Conservation (phyloP, 768 basidiomycete genomes). For the Mycena metata region DNA sequence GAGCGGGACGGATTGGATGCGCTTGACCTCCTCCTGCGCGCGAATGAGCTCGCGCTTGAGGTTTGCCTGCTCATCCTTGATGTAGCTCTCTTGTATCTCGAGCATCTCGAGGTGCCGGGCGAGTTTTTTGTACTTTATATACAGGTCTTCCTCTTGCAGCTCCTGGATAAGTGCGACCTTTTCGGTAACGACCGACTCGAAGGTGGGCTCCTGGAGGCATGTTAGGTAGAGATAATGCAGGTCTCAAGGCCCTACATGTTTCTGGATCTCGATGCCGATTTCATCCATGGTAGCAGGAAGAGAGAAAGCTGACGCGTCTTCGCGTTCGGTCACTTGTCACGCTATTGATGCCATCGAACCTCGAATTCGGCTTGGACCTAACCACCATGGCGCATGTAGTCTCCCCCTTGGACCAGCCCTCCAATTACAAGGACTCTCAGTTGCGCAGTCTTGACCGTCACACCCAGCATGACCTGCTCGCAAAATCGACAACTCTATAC, state of each 20-base stretch:
- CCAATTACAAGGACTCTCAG: conserved; percentile 97
- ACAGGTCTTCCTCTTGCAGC: conserved; percentile 93
- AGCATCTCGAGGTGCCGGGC: conserved; percentile 96
- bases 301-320: conserved; percentile 64
- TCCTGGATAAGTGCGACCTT: conserved; percentile 90
- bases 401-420: conserved; percentile 88
- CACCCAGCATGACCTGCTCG: conserved; percentile 83
- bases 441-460: conserved; percentile 77
- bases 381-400: conserved; percentile 86
- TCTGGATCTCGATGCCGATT: conserved; percentile 87
- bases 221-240: conserved; percentile 11
- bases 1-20: conserved; percentile 97
- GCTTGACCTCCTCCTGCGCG: conserved; percentile 99
- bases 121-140: conserved; percentile 97
- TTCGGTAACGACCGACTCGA: conserved; percentile 89
- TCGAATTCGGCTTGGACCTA: too few relatives aligned
- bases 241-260: conserved; percentile 67
- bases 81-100: conserved; percentile 94
- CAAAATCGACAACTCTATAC: conserved; percentile 91
- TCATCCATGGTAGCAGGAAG: conserved; percentile 78
- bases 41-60: conserved; percentile 98
- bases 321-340: conserved; percentile 24
- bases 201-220: conserved; percentile 82
- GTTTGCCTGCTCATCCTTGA: conserved; percentile 98
- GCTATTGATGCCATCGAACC: not conserved